Evolutionary conservation across 2,329 filamentous ascomycete genomes (phyloP), one percentile per base, ranked within the genome.

Genomic region (Ustilaginoidea virens): DNA sequence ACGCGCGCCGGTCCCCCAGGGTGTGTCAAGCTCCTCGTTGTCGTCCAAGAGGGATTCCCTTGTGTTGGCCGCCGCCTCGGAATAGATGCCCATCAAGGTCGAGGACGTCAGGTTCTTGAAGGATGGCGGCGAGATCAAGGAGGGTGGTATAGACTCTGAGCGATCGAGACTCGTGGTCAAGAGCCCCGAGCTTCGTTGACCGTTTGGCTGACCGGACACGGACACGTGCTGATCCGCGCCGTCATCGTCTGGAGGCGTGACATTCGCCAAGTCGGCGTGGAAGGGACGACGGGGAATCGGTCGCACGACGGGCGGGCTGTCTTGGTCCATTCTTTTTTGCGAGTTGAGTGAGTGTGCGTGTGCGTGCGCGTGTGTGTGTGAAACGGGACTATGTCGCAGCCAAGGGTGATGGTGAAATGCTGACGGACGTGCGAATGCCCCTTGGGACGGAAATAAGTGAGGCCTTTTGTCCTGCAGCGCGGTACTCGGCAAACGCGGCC

Each of bases 1-100:
- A 46, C 80, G 70, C 18, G 78, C 69, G 20, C 81, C 82, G 0
- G 74, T 80, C 15, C 78, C 81, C 76, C 78, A 90, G 2, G 82
- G 82, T 8, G 78, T 85, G 31, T 65, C 60, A 3, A 63, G 52
- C 36, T 75, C 73, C 38, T 72, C 70, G 34, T 45, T 39, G 24
- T 55, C 48, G 11, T 44, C 45, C 30, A 49, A 49, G 33, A 48
- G 46, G 44, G 60, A 51, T 39, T 66, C 55, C 20, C 27, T 22
- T 37, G 53, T 52, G 25, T 67, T 60, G 33, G 68, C 67, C 18
- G 66, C 64, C 1, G 70, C 69, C 5, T 73, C 74, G 8, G 74
- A 75, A 60, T 92, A 98, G 44, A 98, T 98, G 31, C 90, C 87
- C 41, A 79, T 80, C 5, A 98, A 68, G 0, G 90, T 93, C 2